A percentile compares a stretch with the other conserved stretches of the same genome.
phyloP scores from a whole-genome alignment of 1,284 basidiomycete species.

The Rhodotorula sp. region DNA sequence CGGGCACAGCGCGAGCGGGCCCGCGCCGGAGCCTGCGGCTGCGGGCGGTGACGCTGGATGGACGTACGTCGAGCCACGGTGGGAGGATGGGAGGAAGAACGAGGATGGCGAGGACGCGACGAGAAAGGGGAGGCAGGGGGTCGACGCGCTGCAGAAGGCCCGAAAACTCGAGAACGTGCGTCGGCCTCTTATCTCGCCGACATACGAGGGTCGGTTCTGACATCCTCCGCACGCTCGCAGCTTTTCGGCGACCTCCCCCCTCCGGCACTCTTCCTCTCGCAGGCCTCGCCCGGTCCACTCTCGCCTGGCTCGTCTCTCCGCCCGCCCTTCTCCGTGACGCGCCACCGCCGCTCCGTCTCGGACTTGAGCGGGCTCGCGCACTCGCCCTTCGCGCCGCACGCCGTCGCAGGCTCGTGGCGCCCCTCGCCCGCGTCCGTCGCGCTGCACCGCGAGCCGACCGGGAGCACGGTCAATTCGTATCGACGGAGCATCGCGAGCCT shows the following conservation, averaged over 20 bases:
- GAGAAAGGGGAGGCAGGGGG: neutral
- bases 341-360: constrained; percentile 25
- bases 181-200: neutral
- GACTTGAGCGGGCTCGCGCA: constrained; percentile 3
- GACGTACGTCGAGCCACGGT: constrained; percentile 9
- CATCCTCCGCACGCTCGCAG: neutral
- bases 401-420: constrained; percentile 1
- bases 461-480: constrained; percentile 22
- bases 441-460: constrained; percentile 6
- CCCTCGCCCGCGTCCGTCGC: neutral
- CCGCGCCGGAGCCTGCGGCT: neutral
- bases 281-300: neutral
- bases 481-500: constrained; percentile 26
- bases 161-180: constrained; percentile 39
- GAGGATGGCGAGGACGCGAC: neutral
- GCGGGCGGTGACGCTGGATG: neutral
- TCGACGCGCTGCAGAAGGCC: constrained; percentile 27
- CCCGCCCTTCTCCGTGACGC: neutral
- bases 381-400: neutral
- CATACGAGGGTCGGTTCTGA: neutral
- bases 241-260: constrained; percentile 38
- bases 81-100: neutral
- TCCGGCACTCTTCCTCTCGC: constrained; percentile 10
- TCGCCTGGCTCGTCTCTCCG: neutral
- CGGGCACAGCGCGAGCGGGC: neutral